A percentile compares a stretch with the other conserved stretches of the same genome.
phyloP scores from a whole-genome alignment of 108 stramenopile genomes.

The Cyclotella cryptica region DNA sequence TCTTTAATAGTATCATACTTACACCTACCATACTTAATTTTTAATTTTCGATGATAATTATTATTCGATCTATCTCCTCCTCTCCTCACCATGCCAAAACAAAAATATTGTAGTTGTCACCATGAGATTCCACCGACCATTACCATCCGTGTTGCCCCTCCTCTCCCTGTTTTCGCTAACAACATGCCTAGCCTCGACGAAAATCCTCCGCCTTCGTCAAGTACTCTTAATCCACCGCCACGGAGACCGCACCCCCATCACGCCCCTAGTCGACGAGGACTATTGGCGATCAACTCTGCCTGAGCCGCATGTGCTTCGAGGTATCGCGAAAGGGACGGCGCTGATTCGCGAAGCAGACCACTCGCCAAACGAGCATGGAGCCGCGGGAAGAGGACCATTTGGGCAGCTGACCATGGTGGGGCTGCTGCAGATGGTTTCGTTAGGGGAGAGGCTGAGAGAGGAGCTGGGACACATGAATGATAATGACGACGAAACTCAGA shows the following conservation, averaged over 20 bases:
- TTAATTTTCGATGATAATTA: no score
- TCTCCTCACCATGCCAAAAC: no score
- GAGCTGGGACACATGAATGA: constrained; percentile 48
- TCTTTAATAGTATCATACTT: no score
- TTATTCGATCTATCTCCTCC: no score
- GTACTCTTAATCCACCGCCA: constrained; percentile 80
- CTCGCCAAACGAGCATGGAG: constrained; percentile 47
- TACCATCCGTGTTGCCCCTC: not conserved
- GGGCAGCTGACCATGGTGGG: constrained; percentile 83
- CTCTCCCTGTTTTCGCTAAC: not conserved
- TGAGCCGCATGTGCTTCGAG: constrained; percentile 49
- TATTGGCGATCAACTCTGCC: constrained; percentile 70
- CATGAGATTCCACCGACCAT: constrained; percentile 4
- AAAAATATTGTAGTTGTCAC: no score
- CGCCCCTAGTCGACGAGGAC: constrained; percentile 70
- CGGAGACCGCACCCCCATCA: constrained; percentile 86
- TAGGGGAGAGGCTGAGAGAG: constrained; percentile 67
- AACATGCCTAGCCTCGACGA: constrained; percentile 12
- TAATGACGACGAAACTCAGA: constrained; percentile 1
- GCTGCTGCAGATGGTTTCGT: constrained; percentile 77
- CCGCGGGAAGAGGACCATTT: constrained; percentile 69
- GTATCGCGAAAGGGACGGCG: constrained; percentile 55
- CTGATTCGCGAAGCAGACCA: constrained; percentile 29
- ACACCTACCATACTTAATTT: no score
- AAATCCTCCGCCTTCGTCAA: constrained; percentile 40